Base-by-base conservation (phyloP, 2,329 filamentous ascomycete species). In the Aspergillus pseudoterreus region DNA sequence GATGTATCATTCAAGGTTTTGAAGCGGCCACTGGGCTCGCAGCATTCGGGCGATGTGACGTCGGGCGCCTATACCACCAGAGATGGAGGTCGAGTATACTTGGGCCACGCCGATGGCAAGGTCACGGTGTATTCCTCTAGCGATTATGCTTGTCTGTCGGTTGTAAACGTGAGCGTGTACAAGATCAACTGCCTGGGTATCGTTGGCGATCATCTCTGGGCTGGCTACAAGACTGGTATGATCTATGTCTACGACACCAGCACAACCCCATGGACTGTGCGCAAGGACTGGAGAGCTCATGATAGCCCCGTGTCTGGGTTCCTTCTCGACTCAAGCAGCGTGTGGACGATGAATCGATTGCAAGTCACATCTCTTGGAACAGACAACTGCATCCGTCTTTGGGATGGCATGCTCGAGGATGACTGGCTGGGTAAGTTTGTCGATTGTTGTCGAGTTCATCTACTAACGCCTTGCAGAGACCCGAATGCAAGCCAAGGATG, bases 201-300 rank as follows among this genome's bases (percentile, higher is more conserved):
- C 8, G 87, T 91, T 3, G 92, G 91, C 4, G 82, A 85, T 54
- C 82, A 90, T 63, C 78, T 99, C 0, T 99, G 94, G 94, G 90
- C 91, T 24, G 92, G 87, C 2, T 97, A 92, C 74, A 96, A 92
- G 68, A 96, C 89, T 0, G 94, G 94, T 14, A 95, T 87, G 80
- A 84, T 96, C 30, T 94, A 90, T 63, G 88, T 97, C 6, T 99
- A 96, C 70, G 92, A 99, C 68, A 87, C 90, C 10, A 82, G 77
- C 9, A 81, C 83, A 27, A 84, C 82, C n/a, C 92, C 92, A 0
- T 99, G 94, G 94, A 80, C 81, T 17, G 84, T 95, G 22, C 86
- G 89, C 73, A 99, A 99, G 69, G 92, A 97, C 64, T 99, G 94
- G 92, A 84, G 86, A 57, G 92, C 90, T 2, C 94, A 97, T 66